A percentile compares a stretch with the other conserved stretches of the same genome.
Evolutionary conservation across 2,329 filamentous ascomycete genomes (phyloP).

Genomic region (Hypoxylon sp.): DNA sequence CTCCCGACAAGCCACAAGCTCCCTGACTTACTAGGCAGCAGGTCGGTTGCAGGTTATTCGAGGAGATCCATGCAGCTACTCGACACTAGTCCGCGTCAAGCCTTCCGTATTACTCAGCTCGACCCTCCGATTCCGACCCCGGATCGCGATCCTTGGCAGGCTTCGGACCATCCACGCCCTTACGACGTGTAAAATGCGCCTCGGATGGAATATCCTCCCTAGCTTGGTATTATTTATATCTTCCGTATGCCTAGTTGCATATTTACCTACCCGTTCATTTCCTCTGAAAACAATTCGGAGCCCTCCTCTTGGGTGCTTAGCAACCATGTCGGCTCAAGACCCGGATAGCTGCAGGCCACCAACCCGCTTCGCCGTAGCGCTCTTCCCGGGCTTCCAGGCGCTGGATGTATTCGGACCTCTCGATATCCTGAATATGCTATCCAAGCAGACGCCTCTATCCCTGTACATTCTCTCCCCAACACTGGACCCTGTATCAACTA

Average conservation of each 20-base stretch:
- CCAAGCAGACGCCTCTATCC: slow-evolving; percentile 56
- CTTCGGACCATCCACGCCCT: slow-evolving; percentile 7
- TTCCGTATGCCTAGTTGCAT: background rate
- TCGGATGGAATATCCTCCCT: no score
- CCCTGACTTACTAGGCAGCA: background rate
- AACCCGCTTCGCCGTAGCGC: slow-evolving; percentile 59
- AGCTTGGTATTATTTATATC: background rate
- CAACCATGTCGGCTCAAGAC: slow-evolving; percentile 18
- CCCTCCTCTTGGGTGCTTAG: background rate
- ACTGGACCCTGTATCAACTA: slow-evolving; percentile 60
- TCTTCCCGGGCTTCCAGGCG: slow-evolving; percentile 63
- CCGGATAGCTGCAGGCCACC: slow-evolving; percentile 23
- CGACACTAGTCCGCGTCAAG: slow-evolving; percentile 35
- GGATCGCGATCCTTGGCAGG: slow-evolving; percentile 29
- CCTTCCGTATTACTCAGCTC: slow-evolving; percentile 32
- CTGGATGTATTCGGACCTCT: slow-evolving; percentile 65
- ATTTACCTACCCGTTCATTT: background rate
- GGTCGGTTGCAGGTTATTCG: slow-evolving; percentile 2
- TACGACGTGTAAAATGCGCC: no score
- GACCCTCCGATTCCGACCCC: slow-evolving; percentile 22
- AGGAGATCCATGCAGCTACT: slow-evolving; percentile 12
- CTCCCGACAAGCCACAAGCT: slow-evolving; percentile 6
- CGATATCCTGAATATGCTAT: slow-evolving; percentile 61
- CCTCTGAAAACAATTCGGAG: background rate
- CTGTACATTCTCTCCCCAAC: slow-evolving; percentile 61